Conservation (phyloP, 2,329 filamentous ascomycete species). For the Aschersonia sp. region DNA sequence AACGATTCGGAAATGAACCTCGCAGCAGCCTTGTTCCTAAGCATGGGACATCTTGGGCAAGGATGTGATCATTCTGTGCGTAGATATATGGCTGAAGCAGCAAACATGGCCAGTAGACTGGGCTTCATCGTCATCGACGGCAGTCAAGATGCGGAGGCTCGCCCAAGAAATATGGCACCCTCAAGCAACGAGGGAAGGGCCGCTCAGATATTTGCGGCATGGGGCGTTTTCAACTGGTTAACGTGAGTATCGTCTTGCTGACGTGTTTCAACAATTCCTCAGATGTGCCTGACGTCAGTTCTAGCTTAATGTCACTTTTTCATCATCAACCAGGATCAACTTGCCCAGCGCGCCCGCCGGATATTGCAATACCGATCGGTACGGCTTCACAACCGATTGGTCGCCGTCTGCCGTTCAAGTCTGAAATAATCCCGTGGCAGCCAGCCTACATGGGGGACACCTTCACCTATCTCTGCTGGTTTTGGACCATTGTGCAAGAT, state of each 20-base stretch:
- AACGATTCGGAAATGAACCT: slow-evolving; percentile 11
- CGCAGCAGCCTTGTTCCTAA: slow-evolving; percentile 15
- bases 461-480: no score
- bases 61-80: slow-evolving; percentile 15
- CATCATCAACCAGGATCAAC: no score
- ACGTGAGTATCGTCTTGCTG: slow-evolving; percentile 10
- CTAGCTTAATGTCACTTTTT: not conserved
- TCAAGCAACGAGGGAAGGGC: no score
- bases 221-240: slow-evolving; percentile 18
- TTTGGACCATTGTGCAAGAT: no score
- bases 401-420: no score
- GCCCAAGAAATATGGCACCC: not conserved
- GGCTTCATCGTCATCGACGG: slow-evolving; percentile 9
- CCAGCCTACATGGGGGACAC: no score
- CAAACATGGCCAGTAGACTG: slow-evolving; percentile 13
- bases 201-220: slow-evolving; percentile 1
- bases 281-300: not conserved
- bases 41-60: slow-evolving; percentile 15
- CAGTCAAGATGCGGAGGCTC: not conserved
- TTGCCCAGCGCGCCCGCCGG: no score
- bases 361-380: no score
- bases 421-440: no score
- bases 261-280: not conserved
- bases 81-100: slow-evolving; percentile 10
- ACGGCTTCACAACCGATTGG: no score